Evolutionary conservation across 2,329 filamentous ascomycete species (phyloP).

Genomic region (Fusarium chuoi): DNA sequence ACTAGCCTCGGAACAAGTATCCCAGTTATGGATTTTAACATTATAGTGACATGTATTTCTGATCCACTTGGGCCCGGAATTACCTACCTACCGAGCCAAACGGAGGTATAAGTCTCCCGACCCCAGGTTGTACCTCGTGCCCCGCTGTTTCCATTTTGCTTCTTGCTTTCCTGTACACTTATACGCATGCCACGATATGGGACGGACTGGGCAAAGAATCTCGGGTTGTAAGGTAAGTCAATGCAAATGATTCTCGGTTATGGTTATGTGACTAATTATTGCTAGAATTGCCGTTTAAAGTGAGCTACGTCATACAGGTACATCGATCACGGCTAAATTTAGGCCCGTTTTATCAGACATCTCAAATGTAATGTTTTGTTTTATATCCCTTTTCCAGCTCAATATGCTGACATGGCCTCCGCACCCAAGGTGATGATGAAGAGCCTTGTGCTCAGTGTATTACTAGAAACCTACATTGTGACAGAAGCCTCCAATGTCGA

Average conservation of each 20-base stretch:
- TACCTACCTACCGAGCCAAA: background rate
- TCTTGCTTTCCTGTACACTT: background rate
- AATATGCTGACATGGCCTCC: accelerated
- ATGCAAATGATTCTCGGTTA: accelerated
- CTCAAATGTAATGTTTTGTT: background rate
- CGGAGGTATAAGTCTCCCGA: background rate
- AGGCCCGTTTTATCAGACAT: background rate
- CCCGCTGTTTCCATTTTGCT: background rate
- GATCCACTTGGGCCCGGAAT: background rate
- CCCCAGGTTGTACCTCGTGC: background rate
- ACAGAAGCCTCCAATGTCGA: background rate
- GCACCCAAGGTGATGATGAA: background rate
- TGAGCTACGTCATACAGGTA: background rate
- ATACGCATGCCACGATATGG: background rate
- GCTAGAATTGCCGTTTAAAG: background rate
- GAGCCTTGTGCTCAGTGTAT: background rate
- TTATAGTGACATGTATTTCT: accelerated
- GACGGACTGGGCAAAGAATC: background rate
- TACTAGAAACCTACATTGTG: background rate
- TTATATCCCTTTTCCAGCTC: accelerated
- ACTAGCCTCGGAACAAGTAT: background rate
- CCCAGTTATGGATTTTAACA: background rate
- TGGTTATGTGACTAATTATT: accelerated
- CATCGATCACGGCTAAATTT: background rate
- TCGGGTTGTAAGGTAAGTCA: background rate